phyloP scores from a whole-genome alignment of 208 protist genomes.

The Blechomonas ayalai region DNA sequence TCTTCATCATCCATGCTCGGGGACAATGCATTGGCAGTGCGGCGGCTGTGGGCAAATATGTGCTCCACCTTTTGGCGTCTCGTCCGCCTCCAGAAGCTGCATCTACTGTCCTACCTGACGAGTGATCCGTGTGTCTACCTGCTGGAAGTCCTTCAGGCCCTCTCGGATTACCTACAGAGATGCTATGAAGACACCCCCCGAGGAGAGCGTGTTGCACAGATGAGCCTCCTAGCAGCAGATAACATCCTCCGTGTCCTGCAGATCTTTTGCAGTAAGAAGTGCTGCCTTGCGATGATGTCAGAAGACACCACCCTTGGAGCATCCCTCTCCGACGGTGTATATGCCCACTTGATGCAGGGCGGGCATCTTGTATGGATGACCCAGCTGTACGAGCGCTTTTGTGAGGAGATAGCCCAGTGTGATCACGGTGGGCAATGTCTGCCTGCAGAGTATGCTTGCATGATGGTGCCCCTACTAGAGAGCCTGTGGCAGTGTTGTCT shows the following conservation, averaged over 20 bases:
- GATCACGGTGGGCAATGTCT: constrained; percentile 13
- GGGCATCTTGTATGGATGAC: constrained; percentile 29
- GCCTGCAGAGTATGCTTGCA: constrained; percentile 18
- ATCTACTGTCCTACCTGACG: constrained; percentile 48
- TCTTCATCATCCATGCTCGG: constrained; percentile 14
- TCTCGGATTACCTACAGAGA: constrained; percentile 8
- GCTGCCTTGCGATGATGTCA: constrained; percentile 36
- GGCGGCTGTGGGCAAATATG: constrained; percentile 58
- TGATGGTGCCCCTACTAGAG: constrained; percentile 30
- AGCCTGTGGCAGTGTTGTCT: constrained; percentile 46
- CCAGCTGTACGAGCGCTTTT: constrained; percentile 15
- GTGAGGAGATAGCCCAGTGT: constrained; percentile 18
- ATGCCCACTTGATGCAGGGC: constrained; percentile 11
- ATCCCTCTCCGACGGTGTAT: constrained; percentile 14
- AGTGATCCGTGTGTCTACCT: constrained; percentile 22
- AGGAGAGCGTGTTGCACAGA: constrained; percentile 20
- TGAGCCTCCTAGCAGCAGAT: constrained; percentile 22
- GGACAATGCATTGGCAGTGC: constrained; percentile 13
- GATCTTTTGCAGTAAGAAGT: constrained; percentile 34
- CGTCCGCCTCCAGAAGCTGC: constrained; percentile 35
- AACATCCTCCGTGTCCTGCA: constrained; percentile 53
- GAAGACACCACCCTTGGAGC: constrained; percentile 5
- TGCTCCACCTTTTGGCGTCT: constrained; percentile 57
- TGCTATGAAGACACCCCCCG: too few relatives aligned
- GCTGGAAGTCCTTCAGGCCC: constrained; percentile 32